These are phyloP conservation scores for Erodium moschatum DNA, from an alignment of 441 rosid genomes.

Conservation along the genomic window DNA sequence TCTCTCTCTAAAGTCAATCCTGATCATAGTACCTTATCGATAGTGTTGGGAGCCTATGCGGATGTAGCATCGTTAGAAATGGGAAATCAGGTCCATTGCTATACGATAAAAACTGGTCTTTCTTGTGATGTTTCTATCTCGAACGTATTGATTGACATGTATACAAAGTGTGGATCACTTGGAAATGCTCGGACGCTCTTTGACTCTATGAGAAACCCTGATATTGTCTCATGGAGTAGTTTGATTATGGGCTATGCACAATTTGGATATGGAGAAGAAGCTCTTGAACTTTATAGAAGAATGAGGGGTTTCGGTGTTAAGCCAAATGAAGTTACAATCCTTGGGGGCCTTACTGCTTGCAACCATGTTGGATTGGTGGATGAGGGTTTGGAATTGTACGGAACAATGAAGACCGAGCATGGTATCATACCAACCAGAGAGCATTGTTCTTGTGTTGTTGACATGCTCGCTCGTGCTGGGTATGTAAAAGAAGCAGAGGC, in stretches of 20 bases:
- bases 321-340: slow-evolving; percentile 43
- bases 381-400: slow-evolving; percentile 40
- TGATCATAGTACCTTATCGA: slow-evolving; percentile 35
- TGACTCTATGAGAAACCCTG: slow-evolving; percentile 30
- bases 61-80: slow-evolving; percentile 40
- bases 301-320: slow-evolving; percentile 33
- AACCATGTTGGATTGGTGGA: slow-evolving; percentile 48
- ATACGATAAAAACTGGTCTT: slow-evolving; percentile 35
- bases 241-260: slow-evolving; percentile 50
- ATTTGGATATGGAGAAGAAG: slow-evolving; percentile 45
- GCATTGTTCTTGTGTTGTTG: slow-evolving; percentile 47
- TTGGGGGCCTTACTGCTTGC: slow-evolving; percentile 50
- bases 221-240: slow-evolving; percentile 51
- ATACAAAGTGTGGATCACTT: slow-evolving; percentile 50
- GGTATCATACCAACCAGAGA: slow-evolving; percentile 37
- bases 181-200: slow-evolving; percentile 31
- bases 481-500: slow-evolving; percentile 40
- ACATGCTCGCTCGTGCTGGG: slow-evolving; percentile 55
- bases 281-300: slow-evolving; percentile 37
- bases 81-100: slow-evolving; percentile 47
- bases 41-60: slow-evolving; percentile 33
- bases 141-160: slow-evolving; percentile 47
- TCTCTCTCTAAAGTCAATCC: slow-evolving; percentile 32
- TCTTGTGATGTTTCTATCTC: slow-evolving; percentile 30
- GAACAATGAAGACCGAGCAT: slow-evolving; percentile 32